phyloP scores from a whole-genome alignment of 2,329 filamentous ascomycete species.

The Pestalotiopsis sp. region DNA sequence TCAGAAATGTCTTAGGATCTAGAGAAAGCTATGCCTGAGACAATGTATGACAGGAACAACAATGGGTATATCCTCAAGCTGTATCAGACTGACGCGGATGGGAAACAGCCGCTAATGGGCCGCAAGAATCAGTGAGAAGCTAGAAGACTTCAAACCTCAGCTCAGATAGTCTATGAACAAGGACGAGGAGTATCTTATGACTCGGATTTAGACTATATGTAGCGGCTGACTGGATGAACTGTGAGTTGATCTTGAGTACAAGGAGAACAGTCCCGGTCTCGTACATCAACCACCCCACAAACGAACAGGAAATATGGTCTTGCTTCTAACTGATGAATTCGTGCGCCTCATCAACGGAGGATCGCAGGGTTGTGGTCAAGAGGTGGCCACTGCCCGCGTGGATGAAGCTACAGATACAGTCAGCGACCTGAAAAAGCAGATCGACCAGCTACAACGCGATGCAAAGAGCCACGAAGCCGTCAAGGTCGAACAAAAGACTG shows the following conservation, averaged over 20 bases:
- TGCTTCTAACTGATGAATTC: neutral
- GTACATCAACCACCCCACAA: constrained; percentile 7
- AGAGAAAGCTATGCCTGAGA: neutral
- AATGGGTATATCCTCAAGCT: neutral
- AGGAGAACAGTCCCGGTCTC: constrained; percentile 5
- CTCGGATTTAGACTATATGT: neutral
- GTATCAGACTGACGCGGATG: neutral
- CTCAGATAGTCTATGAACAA: neutral
- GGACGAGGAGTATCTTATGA: neutral
- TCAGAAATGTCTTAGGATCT: neutral
- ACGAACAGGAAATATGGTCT: constrained; percentile 3
- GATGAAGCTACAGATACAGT: neutral
- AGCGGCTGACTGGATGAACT: constrained; percentile 13
- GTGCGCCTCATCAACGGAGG: neutral
- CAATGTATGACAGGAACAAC: too few species aligned
- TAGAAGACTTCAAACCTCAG: neutral
- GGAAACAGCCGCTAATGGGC: neutral
- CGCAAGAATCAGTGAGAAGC: neutral
- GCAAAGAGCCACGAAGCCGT: neutral
- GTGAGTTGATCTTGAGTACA: constrained; percentile 3
- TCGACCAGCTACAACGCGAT: neutral
- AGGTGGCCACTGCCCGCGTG: neutral
- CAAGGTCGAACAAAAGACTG: neutral
- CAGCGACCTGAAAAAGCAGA: neutral
- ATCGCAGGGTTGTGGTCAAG: too few species aligned